phyloP scores from a whole-genome alignment of 306 rosid genomes.

The Vigna nakashimae region DNA sequence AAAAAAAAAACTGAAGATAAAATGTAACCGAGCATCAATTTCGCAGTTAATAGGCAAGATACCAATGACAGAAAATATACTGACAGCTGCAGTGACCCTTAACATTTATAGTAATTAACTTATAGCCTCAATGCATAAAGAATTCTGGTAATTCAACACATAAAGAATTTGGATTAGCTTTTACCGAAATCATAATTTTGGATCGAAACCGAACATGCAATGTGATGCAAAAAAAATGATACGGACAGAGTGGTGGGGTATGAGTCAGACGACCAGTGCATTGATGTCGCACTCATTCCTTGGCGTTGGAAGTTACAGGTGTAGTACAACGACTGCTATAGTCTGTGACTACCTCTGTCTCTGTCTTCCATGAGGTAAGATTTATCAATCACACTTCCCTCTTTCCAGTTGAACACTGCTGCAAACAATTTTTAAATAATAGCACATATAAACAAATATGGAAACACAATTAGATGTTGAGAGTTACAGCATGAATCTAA shows the following conservation, averaged over 20 bases:
- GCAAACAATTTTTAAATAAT: not conserved
- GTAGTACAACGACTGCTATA: conserved; percentile 32
- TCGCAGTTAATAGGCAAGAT: not conserved
- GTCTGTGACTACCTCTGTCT: not conserved
- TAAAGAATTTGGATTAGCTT: not conserved
- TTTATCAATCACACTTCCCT: not conserved
- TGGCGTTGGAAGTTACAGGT: conserved; percentile 24
- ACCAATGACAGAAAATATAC: not conserved
- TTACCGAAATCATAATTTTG: conserved; percentile 4
- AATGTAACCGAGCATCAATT: not conserved
- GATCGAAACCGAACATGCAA: not conserved
- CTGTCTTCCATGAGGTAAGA: conserved; percentile 26
- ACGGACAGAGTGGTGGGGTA: not conserved
- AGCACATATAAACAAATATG: no score
- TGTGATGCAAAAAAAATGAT: not conserved
- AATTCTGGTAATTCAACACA: no score
- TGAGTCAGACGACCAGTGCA: conserved; percentile 32
- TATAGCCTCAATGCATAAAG: not conserved
- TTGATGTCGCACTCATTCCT: conserved; percentile 29
- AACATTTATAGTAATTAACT: not conserved
- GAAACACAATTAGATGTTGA: not conserved
- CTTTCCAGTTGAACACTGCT: not conserved
- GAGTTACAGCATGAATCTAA: no score
- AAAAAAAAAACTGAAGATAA: not conserved
- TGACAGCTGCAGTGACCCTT: not conserved